Evolutionary conservation across 345 rosid genomes (phyloP).

Genomic region (thale cress (Arabidopsis thaliana)): DNA sequence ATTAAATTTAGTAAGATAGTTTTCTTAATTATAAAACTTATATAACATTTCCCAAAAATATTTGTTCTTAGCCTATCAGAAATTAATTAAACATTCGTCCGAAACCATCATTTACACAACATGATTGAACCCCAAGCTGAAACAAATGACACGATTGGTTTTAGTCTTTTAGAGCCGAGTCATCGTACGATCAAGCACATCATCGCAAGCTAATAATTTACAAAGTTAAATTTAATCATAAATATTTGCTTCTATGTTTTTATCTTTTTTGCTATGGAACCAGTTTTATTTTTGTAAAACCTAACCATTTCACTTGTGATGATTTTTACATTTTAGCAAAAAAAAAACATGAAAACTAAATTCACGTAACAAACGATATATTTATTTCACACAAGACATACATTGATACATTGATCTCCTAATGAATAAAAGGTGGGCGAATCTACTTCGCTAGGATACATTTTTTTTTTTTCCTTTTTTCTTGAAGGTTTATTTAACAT

Average conservation of each 20-base stretch:
- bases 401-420: neutral
- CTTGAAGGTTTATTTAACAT: constrained; percentile 12
- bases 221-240: neutral
- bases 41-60: neutral
- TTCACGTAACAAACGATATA: constrained; percentile 1
- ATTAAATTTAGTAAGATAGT: neutral
- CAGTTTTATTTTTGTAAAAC: no score
- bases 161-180: neutral
- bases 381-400: constrained; percentile 23
- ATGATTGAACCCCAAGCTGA: neutral
- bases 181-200: neutral
- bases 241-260: no score
- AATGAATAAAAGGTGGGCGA: constrained; percentile 25
- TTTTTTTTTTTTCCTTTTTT: neutral
- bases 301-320: no score
- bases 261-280: no score
- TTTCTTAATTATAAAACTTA: neutral
- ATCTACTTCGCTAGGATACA: constrained; percentile 28
- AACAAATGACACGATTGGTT: neutral
- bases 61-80: neutral
- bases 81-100: neutral
- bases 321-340: no score
- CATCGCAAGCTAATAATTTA: neutral
- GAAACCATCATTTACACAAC: neutral
- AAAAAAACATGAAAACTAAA: no score